Evolutionary conservation across 495 filamentous ascomycete genomes (phyloP), one percentile per base, ranked within the genome.

Genomic region (Aspergillus haitiensis): DNA sequence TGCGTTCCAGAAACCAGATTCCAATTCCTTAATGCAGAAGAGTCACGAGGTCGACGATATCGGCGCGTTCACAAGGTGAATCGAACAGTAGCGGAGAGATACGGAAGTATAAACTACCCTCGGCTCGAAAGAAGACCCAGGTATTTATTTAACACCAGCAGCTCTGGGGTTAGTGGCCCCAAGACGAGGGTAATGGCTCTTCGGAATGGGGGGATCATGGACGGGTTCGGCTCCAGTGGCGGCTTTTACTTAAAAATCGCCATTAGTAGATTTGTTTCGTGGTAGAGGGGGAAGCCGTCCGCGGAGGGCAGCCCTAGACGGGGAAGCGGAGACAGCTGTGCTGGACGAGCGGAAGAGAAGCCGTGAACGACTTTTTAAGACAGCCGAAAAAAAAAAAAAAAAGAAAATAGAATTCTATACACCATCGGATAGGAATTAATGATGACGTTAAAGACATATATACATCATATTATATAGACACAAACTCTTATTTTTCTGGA

Each of bases 261-360:
- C 44, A 32, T 46, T 52, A 31, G 35, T 46, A 35, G 15, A 21
- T 15, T 37, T 52, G 35, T 59, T 54, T 55, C 15, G 50, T 34
- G 31, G 40, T 15, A n/a, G 44, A 40, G 27, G 32, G n/a, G 31
- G 52, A 7, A 39, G 27, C 53, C 27, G 59, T 15, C 39, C 52
- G 67, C 61, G 68, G 71, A 68, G 65, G 71, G 67, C 64, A 69
- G 58, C 57, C 40, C 66, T 62, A 50, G 69, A 75, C 75, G 75
- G 74, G 70, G 73, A 68, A 73, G 72, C 71, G 75, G 74, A 76
- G 70, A 67, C 48, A 64, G 67, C 64, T 35, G 52, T n/a, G 31
- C 62, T 78, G 75, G 75, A 75, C 75, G 74, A 78, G 68, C 75
- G 75, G 75, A 78, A 73, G 69, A 55, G 45, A 56, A 49, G 63